Evolutionary conservation across 352 stramenopile genomes (phyloP).

Genomic region (Globisporangium heterothallicum): DNA sequence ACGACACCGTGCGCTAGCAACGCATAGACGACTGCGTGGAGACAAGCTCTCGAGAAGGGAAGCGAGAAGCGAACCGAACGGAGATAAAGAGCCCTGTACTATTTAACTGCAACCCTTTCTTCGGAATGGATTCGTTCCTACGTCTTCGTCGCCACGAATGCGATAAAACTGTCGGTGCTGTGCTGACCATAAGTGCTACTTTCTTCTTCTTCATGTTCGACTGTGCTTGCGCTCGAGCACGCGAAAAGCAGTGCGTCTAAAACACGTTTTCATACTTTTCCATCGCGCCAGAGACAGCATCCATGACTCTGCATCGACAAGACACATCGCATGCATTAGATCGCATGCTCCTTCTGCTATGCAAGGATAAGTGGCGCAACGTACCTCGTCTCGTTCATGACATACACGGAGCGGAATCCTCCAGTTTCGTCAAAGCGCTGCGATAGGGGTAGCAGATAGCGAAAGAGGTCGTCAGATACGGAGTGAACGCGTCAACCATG

Average conservation of each 20-base stretch:
- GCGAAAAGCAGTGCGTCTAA: slow-evolving; percentile 16
- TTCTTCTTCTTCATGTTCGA: not conserved
- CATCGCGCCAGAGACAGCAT: slow-evolving; percentile 83
- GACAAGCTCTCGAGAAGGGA: no score
- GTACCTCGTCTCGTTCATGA: slow-evolving; percentile 81
- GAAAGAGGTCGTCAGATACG: no score
- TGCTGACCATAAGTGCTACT: not conserved
- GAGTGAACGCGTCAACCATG: not conserved
- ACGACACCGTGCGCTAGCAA: no score
- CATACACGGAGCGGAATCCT: slow-evolving; percentile 82
- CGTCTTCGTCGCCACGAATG: not conserved
- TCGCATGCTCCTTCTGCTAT: not conserved
- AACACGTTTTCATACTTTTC: slow-evolving; percentile 86
- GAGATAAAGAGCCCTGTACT: not conserved
- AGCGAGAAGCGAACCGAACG: no score
- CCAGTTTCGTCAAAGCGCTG: slow-evolving; percentile 83
- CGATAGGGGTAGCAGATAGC: no score
- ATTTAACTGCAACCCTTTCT: not conserved
- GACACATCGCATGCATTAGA: no score
- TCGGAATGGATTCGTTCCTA: not conserved
- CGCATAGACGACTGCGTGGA: no score
- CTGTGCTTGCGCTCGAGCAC: not conserved
- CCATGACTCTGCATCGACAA: slow-evolving; percentile 55
- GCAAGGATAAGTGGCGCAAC: slow-evolving; percentile 9
- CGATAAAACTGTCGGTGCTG: not conserved